Percentiles rank a stretch among this genome's conserved stretches.
phyloP scores from a whole-genome alignment of 257 asterid species.

The Paulownia fortunei region DNA sequence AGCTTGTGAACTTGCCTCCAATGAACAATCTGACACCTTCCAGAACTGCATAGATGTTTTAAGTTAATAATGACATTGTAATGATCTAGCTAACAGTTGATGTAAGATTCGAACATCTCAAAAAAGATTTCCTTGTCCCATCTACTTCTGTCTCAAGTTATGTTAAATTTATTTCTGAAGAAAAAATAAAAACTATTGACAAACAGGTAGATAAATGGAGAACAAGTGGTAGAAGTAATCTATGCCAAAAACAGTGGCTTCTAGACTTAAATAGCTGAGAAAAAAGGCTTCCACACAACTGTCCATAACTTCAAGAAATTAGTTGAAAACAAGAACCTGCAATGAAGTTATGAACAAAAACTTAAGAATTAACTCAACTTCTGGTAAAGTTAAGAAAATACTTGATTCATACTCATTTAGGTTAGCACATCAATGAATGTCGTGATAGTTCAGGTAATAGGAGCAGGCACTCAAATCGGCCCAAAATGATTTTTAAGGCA shows the following conservation, averaged over 20 bases:
- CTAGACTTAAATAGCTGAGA: no score
- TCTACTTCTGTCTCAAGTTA: background rate
- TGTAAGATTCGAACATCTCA: background rate
- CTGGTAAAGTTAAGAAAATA: slow-evolving; percentile 2
- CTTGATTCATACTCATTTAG: background rate
- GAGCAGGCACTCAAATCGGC: no score
- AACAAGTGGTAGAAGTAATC: no score
- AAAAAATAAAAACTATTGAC: no score
- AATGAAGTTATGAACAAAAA: background rate
- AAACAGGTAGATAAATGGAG: no score
- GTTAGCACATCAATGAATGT: background rate
- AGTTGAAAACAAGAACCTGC: background rate
- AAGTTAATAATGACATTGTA: slow-evolving; percentile 12
- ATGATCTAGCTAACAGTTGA: slow-evolving; percentile 17
- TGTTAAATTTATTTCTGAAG: background rate
- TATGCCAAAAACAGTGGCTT: no score
- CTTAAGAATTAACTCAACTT: background rate
- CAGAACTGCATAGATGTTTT: slow-evolving; percentile 63
- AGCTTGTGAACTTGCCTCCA: slow-evolving; percentile 94
- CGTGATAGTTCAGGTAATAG: background rate
- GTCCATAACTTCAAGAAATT: no score
- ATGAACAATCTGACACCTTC: slow-evolving; percentile 83
- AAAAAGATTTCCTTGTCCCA: background rate
- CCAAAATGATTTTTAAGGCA: no score
- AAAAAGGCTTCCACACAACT: no score